Evolutionary conservation across 805 yeast species (phyloP).

Genomic region (Saturnispora ahearnii): DNA sequence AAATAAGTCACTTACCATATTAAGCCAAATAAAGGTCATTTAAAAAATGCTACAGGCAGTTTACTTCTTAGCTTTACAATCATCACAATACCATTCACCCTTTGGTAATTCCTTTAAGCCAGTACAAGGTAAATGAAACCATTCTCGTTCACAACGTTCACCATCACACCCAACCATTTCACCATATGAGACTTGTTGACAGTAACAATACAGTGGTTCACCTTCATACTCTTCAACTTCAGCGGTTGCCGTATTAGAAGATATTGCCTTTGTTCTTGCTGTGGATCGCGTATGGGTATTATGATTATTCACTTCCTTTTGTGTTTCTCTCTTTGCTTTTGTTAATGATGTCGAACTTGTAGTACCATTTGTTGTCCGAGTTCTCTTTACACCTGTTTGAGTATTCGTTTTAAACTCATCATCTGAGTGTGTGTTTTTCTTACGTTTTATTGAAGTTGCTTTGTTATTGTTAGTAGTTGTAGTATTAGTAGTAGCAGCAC

Average conservation of each 20-base stretch:
- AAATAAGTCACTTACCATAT: not conserved
- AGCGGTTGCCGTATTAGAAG: slow-evolving; percentile 3
- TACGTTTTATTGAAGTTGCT: not conserved
- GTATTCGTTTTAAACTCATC: not conserved
- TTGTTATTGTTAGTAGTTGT: not conserved
- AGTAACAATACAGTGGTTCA: slow-evolving; percentile 90
- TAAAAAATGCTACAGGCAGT: not conserved
- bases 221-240: slow-evolving; percentile 14
- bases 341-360: slow-evolving; percentile 4
- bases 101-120: slow-evolving; percentile 81
- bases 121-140: slow-evolving; percentile 94
- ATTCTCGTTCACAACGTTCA: slow-evolving; percentile 79
- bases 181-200: slow-evolving; percentile 94
- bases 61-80: slow-evolving; percentile 34
- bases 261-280: slow-evolving; percentile 8
- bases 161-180: slow-evolving; percentile 99
- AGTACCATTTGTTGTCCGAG: slow-evolving; percentile 2
- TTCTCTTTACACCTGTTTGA: not conserved
- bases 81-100: slow-evolving; percentile 77
- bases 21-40: not conserved
- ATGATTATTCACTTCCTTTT: not conserved
- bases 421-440: not conserved
- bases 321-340: slow-evolving; percentile 2
- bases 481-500: not conserved
- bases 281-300: slow-evolving; percentile 1